Evolutionary conservation across 345 rosid species (phyloP), one percentile per base, ranked within the genome.

Genomic region (Litchi chinensis): DNA sequence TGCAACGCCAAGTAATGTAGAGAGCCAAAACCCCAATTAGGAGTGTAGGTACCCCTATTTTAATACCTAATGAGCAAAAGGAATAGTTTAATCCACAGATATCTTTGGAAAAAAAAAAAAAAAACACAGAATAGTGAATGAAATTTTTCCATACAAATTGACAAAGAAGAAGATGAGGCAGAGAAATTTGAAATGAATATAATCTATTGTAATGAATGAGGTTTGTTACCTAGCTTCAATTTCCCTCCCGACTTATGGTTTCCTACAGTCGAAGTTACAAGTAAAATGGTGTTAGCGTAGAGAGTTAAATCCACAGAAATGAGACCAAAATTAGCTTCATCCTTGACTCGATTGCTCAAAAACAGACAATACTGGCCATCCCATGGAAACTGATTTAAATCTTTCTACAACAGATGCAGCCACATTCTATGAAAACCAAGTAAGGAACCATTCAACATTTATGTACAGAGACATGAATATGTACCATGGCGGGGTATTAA

Each of bases 11-110:
- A 32, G 82, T 56, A 60, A 56, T 24, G 28, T n/a, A 80, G 71
- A 83, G 54, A 41, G 71, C 62, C 40, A 54, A 48, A 60, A 85
- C 37, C 65, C 71, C 52, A 10, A 86, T 15, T 37, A 89, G 32
- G 40, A 73, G 9, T 52, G 70, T 10, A 70, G 82, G 28, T 26
- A 26, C 28, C 28, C 28, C 79, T 73, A 88, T 48, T 71, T 89
- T 90, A 52, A 66, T 22, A 79, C 76, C 91, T 82, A 79, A 68
- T 72, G 21, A 54, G 43, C n/a, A 66, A 4, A 59, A 77, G 22
- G 43, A 65, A 26, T 19, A 15, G 22, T 16, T 40, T 9, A 41
- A 70, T 16, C 22, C 13, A 0, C 12, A 19, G n/a, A 63, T 26
- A 24, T 24, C 50, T 8, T 10, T 12, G 54, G 15, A 48, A 16